Evolutionary conservation across 2,329 filamentous ascomycete species (phyloP).

Genomic region (Diaporthe ampelina): DNA sequence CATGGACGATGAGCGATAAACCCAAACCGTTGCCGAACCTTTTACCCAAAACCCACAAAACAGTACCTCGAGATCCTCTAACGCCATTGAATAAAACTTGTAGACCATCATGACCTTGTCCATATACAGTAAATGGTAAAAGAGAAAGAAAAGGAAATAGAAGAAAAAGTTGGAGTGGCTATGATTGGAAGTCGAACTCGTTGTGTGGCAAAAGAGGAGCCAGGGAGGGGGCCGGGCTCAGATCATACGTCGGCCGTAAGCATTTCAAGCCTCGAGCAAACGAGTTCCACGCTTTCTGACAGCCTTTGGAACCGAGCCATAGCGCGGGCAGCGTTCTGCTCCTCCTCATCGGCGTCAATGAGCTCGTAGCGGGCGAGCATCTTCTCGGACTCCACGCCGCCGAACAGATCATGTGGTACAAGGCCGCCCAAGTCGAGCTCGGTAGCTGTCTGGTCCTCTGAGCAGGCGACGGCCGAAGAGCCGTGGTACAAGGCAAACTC

Average conservation of each 20-base stretch:
- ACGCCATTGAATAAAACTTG: constrained; percentile 30
- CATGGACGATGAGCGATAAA: neutral
- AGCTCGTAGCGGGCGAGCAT: constrained; percentile 73
- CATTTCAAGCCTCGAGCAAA: constrained; percentile 54
- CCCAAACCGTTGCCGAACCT: constrained; percentile 2
- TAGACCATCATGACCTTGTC: constrained; percentile 30
- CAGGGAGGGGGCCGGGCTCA: neutral
- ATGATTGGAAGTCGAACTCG: constrained; percentile 10
- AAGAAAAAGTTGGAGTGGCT: constrained; percentile 11
- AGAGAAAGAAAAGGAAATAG: neutral
- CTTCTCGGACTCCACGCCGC: constrained; percentile 75
- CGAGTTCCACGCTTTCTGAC: constrained; percentile 55
- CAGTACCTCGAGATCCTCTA: neutral
- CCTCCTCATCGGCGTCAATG: constrained; percentile 69
- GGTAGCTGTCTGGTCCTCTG: constrained; percentile 47
- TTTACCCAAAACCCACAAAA: constrained; percentile 14
- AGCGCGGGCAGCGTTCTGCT: constrained; percentile 58
- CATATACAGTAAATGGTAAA: constrained; percentile 36
- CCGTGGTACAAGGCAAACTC: constrained; percentile 73
- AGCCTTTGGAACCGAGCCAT: constrained; percentile 66
- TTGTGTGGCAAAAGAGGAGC: neutral
- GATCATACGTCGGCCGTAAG: constrained; percentile 51
- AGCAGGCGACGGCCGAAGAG: constrained; percentile 46
- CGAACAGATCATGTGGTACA: constrained; percentile 60
- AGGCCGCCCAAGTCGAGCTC: constrained; percentile 61